A percentile compares a stretch with the other conserved stretches of the same genome.
phyloP scores from a whole-genome alignment of 169 alveolate species.

The Cyclospora cayetanensis region DNA sequence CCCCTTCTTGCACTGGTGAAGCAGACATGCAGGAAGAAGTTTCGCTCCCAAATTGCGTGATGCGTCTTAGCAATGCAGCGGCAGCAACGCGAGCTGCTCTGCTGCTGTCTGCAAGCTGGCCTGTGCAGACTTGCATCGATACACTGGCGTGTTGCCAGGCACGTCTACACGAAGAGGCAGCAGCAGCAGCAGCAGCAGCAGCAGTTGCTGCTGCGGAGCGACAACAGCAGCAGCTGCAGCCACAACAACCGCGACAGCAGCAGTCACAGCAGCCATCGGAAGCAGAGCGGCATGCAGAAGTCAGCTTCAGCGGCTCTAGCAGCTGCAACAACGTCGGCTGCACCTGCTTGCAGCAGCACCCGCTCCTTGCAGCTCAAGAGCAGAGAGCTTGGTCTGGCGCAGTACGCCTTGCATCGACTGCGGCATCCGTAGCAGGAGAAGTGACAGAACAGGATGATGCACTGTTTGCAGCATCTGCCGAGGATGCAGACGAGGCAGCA shows the following conservation, averaged over 20 bases:
- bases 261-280: background rate
- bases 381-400: constrained; percentile 6
- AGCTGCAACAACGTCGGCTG: background rate
- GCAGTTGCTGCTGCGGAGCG: no score
- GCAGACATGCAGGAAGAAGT: background rate
- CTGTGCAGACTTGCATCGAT: background rate
- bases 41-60: background rate
- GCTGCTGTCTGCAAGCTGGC: constrained; percentile 53
- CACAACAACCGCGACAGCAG: no score
- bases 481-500: background rate
- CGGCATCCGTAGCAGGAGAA: background rate
- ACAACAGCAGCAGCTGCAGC: constrained; percentile 36
- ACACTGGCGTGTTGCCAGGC: constrained; percentile 37
- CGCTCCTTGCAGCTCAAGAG: background rate
- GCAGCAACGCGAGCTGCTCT: constrained; percentile 24
- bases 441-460: background rate
- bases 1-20: background rate
- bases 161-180: constrained; percentile 44
- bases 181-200: no score
- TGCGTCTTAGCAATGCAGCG: constrained; percentile 52
- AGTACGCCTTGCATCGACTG: background rate
- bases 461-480: background rate
- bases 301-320: background rate
- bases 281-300: background rate
- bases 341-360: constrained; percentile 42